These are phyloP conservation scores for Wickerhamomyces bisporus DNA, from an alignment of 805 yeast species.

Conservation along the genomic window DNA sequence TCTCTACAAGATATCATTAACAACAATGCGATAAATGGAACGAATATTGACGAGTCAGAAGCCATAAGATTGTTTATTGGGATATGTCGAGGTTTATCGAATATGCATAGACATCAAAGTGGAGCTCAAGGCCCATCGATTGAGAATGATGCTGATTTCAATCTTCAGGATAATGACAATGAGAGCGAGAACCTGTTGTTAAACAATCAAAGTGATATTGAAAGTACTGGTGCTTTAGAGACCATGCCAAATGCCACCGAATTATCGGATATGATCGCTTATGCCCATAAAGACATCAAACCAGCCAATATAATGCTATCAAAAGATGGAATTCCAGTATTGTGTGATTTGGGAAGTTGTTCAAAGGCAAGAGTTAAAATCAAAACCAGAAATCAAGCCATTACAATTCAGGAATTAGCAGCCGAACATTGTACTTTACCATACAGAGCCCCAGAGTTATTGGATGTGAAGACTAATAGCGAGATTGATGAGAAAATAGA, in stretches of 20 bases:
- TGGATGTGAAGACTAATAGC: slow-evolving; percentile 69
- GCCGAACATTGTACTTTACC: slow-evolving; percentile 83
- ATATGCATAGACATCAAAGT: slow-evolving; percentile 49
- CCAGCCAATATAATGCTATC: slow-evolving; percentile 87
- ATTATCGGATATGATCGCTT: slow-evolving; percentile 54
- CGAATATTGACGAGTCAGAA: slow-evolving; percentile 54
- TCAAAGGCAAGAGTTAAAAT: slow-evolving; percentile 52
- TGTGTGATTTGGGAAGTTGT: slow-evolving; percentile 83
- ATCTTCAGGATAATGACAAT: slow-evolving; percentile 5
- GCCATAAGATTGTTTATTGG: slow-evolving; percentile 61
- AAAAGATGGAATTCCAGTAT: slow-evolving; percentile 67
- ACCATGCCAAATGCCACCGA: slow-evolving; percentile 41
- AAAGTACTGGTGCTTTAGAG: slow-evolving; percentile 13
- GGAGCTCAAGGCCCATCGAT: neutral
- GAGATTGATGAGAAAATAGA: slow-evolving; percentile 70
- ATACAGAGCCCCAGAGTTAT: slow-evolving; percentile 85
- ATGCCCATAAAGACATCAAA: slow-evolving; percentile 82
- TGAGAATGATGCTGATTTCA: neutral
- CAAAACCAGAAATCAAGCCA: slow-evolving; percentile 61
- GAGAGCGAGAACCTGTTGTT: slow-evolving; percentile 13
- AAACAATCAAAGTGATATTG: slow-evolving; percentile 12
- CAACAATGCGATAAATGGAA: slow-evolving; percentile 50
- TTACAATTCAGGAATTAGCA: slow-evolving; percentile 73
- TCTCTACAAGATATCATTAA: slow-evolving; percentile 81
- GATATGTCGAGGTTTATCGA: slow-evolving; percentile 66